phyloP scores from a whole-genome alignment of 1,284 basidiomycete species.

The Naganishia liquefaciens region DNA sequence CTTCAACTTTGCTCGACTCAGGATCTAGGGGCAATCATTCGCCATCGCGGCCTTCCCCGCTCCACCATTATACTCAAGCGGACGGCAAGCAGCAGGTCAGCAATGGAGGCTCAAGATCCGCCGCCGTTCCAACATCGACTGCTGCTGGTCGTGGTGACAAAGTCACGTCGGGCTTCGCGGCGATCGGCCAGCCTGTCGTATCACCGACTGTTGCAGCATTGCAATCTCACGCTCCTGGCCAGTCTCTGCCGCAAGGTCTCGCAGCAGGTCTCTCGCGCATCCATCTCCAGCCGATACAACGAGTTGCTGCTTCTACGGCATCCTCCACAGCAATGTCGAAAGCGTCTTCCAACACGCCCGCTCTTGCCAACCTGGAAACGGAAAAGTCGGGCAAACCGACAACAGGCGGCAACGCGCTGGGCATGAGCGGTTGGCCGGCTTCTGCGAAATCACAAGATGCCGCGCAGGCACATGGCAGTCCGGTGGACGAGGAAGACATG shows the following conservation, averaged over 20 bases:
- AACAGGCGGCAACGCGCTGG: slow-evolving; percentile 5
- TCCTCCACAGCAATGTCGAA: slow-evolving; percentile 6
- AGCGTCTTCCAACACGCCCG: slow-evolving; percentile 3
- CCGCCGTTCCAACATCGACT: slow-evolving; percentile 18
- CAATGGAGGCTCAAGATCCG: slow-evolving; percentile 41
- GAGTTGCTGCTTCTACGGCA: background rate
- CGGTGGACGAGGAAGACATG: slow-evolving; percentile 39
- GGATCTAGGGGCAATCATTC: slow-evolving; percentile 34
- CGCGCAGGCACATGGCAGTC: slow-evolving; percentile 5
- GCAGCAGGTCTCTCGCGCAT: slow-evolving; percentile 51
- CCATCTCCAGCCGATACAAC: slow-evolving; percentile 43
- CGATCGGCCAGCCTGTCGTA: slow-evolving; percentile 41
- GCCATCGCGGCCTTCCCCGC: slow-evolving; percentile 30
- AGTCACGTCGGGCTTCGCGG: slow-evolving; percentile 24
- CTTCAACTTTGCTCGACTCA: slow-evolving; percentile 25
- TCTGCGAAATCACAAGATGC: slow-evolving; percentile 30
- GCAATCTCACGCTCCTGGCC: slow-evolving; percentile 52
- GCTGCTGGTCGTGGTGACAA: slow-evolving; percentile 9
- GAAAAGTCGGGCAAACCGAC: slow-evolving; percentile 22
- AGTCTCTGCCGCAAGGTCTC: slow-evolving; percentile 51
- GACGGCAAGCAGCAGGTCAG: slow-evolving; percentile 30
- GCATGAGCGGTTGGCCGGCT: slow-evolving; percentile 2
- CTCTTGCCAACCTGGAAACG: slow-evolving; percentile 1
- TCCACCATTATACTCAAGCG: slow-evolving; percentile 23
- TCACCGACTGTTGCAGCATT: slow-evolving; percentile 44